Percentiles rank a stretch among this genome's conserved stretches.
Evolutionary conservation across 2,329 filamentous ascomycete genomes (phyloP).

Genomic region (Alternaria sp.): DNA sequence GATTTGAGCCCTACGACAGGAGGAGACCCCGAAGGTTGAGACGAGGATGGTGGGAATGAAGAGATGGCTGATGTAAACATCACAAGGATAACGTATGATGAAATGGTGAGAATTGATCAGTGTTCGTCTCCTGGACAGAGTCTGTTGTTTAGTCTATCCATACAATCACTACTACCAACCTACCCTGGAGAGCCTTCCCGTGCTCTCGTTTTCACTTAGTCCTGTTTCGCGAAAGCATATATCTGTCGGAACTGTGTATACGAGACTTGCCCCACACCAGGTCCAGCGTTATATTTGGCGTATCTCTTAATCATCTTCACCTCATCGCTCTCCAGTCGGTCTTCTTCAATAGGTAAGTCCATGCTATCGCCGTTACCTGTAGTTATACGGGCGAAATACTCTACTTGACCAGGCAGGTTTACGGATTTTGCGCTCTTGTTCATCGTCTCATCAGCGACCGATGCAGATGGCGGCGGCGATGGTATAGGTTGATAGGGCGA

Average conservation of each 20-base stretch:
- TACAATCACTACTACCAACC: not conserved
- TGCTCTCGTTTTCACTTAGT: not conserved
- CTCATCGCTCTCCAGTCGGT: slow-evolving; percentile 11
- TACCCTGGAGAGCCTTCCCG: not conserved
- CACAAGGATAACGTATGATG: not conserved
- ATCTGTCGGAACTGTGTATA: slow-evolving; percentile 17
- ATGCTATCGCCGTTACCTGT: slow-evolving; percentile 6
- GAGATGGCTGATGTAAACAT: not conserved
- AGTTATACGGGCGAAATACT: slow-evolving; percentile 14
- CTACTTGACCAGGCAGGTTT: slow-evolving; percentile 5
- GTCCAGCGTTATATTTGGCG: slow-evolving; percentile 14
- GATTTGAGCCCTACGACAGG: slow-evolving; percentile 11
- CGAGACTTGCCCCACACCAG: not conserved
- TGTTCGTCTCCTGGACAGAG: not conserved
- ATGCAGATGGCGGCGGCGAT: not conserved
- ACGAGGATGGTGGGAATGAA: not conserved
- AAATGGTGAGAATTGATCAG: not conserved
- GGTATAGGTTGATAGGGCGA: not conserved
- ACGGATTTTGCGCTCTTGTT: not conserved
- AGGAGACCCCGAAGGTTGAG: slow-evolving; percentile 1
- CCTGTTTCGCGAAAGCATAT: slow-evolving; percentile 18
- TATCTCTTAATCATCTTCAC: slow-evolving; percentile 15
- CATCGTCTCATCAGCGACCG: not conserved
- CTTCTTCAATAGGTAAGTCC: slow-evolving; percentile 11
- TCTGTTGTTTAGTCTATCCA: not conserved